phyloP scores from a whole-genome alignment of 1,139 yeast genomes.

The Debaryomyces subglobosus region DNA sequence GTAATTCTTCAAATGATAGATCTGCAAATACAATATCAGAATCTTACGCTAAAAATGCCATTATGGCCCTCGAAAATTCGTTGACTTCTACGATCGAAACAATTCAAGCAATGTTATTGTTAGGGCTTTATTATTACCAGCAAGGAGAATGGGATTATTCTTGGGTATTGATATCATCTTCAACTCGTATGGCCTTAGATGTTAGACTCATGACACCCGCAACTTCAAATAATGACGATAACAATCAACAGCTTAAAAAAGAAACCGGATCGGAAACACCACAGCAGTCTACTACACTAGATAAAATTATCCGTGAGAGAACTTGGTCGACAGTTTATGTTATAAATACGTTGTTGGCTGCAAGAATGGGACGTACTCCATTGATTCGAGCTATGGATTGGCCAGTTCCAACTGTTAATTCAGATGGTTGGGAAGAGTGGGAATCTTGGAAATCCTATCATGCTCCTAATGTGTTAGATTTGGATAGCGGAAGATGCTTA shows the following conservation, averaged over 20 bases:
- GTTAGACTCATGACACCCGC: slow-evolving; percentile 24
- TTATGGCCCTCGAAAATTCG: slow-evolving; percentile 27
- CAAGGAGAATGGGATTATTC: slow-evolving; percentile 30
- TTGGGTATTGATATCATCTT: slow-evolving; percentile 28
- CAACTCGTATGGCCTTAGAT: slow-evolving; percentile 30
- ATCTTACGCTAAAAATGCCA: slow-evolving; percentile 24
- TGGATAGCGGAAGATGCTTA: slow-evolving; percentile 25
- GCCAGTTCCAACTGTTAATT: slow-evolving; percentile 25
- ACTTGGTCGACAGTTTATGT: slow-evolving; percentile 30
- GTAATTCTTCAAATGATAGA: neutral
- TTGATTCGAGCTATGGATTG: slow-evolving; percentile 27
- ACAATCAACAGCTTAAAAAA: slow-evolving; percentile 9
- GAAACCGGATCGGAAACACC: neutral
- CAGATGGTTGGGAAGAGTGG: slow-evolving; percentile 33
- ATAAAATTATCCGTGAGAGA: slow-evolving; percentile 23
- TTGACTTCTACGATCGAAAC: slow-evolving; percentile 27
- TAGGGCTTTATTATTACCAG: slow-evolving; percentile 25
- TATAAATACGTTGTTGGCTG: slow-evolving; percentile 24
- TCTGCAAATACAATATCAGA: slow-evolving; percentile 11
- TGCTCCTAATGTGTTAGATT: slow-evolving; percentile 14
- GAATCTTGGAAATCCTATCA: slow-evolving; percentile 24
- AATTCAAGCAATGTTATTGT: slow-evolving; percentile 26
- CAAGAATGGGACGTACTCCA: slow-evolving; percentile 28
- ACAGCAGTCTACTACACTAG: slow-evolving; percentile 13
- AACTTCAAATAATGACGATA: slow-evolving; percentile 15